Base-by-base conservation (phyloP, 768 basidiomycete species). In the Phallus indusiatus region DNA sequence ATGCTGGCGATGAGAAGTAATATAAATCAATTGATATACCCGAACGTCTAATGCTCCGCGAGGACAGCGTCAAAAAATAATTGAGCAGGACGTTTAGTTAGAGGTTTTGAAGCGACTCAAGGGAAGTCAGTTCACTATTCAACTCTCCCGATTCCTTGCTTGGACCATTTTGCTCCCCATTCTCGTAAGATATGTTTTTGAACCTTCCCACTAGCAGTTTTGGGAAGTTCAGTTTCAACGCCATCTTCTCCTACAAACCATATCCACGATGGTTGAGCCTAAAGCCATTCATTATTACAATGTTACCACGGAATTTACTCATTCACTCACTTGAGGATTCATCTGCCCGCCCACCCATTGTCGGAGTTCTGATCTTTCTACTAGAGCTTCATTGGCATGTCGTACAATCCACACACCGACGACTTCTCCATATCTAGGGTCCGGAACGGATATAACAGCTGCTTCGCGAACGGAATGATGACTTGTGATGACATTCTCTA, bases 201-300 rank as follows among this genome's bases (percentile, higher is more conserved):
- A 47, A 93, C 83, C 69, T 93, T 93, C 46, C 90, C 90, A 63
- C 89, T 92, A 14, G 86, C 89, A 10, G 90, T 93, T 74, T 88
- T 90, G 0, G 90, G 90, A 8, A 91, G 67, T 62, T 88, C 84
- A 9, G 67, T 69, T 8, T 75, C 72, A 1, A 69, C 70, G 1
- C 78, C 81, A 49, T 85, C 85, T 64, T 89, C 85, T 14, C 83
- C 85, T 1, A 88, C 62, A 62, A 90, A 90, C 86, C 89, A 93
- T 2, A 92, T 82, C 87, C 88, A 92, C 9, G 76, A 74, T 0
- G 90, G 90, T 0, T 84, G 81, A 68, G 88, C 89, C 88, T 91
- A 64, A 5, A 57, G n/a, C n/a, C 10, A n/a, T n/a, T n/a, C n/a
- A 53, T 33, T 22, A 54, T 47, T 10, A 36, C 22, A 33, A 46